Evolutionary conservation across 495 filamentous ascomycete species (phyloP), one percentile per base, ranked within the genome.

Genomic region (Penicillium salamii): DNA sequence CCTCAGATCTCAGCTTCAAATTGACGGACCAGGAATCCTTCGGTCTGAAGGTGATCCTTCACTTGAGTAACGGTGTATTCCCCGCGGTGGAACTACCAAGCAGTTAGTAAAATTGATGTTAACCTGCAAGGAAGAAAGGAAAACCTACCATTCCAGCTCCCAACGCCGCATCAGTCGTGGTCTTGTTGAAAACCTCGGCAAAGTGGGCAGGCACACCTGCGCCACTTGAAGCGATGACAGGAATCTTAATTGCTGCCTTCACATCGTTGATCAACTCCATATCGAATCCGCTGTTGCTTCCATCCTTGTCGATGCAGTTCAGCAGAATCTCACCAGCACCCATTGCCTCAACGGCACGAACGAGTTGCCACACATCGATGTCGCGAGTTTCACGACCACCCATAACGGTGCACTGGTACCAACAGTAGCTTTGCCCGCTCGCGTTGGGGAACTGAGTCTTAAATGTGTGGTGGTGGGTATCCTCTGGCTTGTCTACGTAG

Each of bases 331-430:
- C 93, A 15, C 93, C 93, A 1, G 89, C 84, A 9, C 93, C 93
- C 90, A 98, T 93, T 3, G 89, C 90, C 70, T 97, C 92, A 14
- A 97, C 95, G 7, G 93, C 93, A 55, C 78, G 78, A 5, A 87
- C 86, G 2, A 98, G 76, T 64, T 97, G 87, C 7, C 86, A 79
- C 8, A 96, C 93, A 66, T 96, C 91, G 41, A 98, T 72, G 58
- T 97, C 92, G 15, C 90, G 78, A 7, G 85, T 88, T 70, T 98
- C 93, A 31, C 93, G 79, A 3, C 93, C 93, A 17, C 93, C 93
- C 76, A 91, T 96, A 66, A 95, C 88, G 11, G 93, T 98, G 69
- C 91, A 96, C 46, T 96, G 92, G 55, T 97, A 98, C 93, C 93
- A 98, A 72, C 90, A 96, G 69, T 82, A 88, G 42, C 71, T 70